These are phyloP conservation scores for Cotoneaster glaucophyllus DNA, from an alignment of 306 rosid genomes.

Conservation along the genomic window DNA sequence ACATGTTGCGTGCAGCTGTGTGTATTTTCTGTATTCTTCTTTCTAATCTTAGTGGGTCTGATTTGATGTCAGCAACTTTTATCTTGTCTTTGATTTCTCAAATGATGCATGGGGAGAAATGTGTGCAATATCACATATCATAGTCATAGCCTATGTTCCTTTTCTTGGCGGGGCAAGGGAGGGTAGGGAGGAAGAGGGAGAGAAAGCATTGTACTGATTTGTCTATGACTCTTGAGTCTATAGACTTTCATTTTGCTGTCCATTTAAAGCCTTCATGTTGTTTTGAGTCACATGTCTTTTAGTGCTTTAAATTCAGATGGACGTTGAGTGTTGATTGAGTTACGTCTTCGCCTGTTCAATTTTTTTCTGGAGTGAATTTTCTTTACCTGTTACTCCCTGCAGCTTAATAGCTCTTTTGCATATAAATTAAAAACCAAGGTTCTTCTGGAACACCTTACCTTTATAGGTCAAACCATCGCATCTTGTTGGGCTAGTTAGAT, in stretches of 20 bases:
- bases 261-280: neutral
- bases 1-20: constrained; percentile 96
- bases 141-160: neutral
- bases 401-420: neutral
- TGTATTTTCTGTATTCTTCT: constrained; percentile 71
- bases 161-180: neutral
- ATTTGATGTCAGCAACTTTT: constrained; percentile 39
- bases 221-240: too few species aligned
- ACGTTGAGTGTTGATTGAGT: neutral
- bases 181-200: too few species aligned
- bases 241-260: too few species aligned
- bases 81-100: constrained; percentile 21
- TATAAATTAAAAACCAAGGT: neutral
- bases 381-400: neutral
- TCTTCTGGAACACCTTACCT: neutral
- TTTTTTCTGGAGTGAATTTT: neutral
- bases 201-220: too few species aligned
- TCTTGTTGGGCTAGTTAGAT: neutral
- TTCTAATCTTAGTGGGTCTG: constrained; percentile 46
- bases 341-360: neutral
- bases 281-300: neutral
- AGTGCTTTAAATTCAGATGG: neutral
- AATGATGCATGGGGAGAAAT: constrained; percentile 10
- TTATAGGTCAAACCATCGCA: neutral
- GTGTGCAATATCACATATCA: neutral